These are phyloP conservation scores for Colletotrichum falcatum DNA, from an alignment of 2,329 filamentous ascomycete species.

Conservation along the genomic window DNA sequence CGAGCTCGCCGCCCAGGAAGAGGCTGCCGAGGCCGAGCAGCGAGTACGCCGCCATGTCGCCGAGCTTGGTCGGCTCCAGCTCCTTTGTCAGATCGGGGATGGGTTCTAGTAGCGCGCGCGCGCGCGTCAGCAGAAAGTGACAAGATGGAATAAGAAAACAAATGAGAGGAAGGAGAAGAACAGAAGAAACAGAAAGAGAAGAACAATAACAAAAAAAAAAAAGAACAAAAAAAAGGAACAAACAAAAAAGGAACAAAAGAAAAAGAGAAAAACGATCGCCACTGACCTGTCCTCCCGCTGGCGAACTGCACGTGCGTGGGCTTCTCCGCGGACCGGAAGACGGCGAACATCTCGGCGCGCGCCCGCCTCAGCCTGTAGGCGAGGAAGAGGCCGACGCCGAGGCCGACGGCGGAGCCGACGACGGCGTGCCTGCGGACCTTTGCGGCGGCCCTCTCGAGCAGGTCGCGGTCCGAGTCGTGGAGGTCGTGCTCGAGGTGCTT, in stretches of 20 bases:
- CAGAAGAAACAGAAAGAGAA: too few relatives aligned
- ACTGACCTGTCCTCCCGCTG: slow-evolving; percentile 66
- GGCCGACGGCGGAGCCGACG: slow-evolving; percentile 69
- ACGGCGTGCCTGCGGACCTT: slow-evolving; percentile 67
- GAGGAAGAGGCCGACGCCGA: slow-evolving; percentile 69
- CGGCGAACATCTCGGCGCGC: slow-evolving; percentile 69
- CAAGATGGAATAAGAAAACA: too few relatives aligned
- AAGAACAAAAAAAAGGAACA: too few relatives aligned
- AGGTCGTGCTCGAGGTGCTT: slow-evolving; percentile 68
- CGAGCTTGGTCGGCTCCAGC: slow-evolving; percentile 67
- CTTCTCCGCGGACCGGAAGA: slow-evolving; percentile 70
- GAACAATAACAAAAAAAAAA: too few relatives aligned
- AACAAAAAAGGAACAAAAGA: too few relatives aligned
- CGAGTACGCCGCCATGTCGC: slow-evolving; percentile 72
- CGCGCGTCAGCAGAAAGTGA: background rate
- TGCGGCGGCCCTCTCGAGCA: slow-evolving; percentile 65
- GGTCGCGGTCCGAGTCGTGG: slow-evolving; percentile 67
- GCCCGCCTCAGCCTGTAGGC: slow-evolving; percentile 68
- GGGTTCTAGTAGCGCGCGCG: slow-evolving; percentile 55
- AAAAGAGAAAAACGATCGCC: too few relatives aligned
- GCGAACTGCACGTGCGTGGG: slow-evolving; percentile 72
- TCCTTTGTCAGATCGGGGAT: slow-evolving; percentile 71
- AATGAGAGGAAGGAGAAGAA: too few relatives aligned
- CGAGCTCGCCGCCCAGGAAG: slow-evolving; percentile 73
- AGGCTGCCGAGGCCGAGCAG: slow-evolving; percentile 72